Base-by-base conservation (phyloP, 352 stramenopile genomes). In the Globisporangium camurandrum region DNA sequence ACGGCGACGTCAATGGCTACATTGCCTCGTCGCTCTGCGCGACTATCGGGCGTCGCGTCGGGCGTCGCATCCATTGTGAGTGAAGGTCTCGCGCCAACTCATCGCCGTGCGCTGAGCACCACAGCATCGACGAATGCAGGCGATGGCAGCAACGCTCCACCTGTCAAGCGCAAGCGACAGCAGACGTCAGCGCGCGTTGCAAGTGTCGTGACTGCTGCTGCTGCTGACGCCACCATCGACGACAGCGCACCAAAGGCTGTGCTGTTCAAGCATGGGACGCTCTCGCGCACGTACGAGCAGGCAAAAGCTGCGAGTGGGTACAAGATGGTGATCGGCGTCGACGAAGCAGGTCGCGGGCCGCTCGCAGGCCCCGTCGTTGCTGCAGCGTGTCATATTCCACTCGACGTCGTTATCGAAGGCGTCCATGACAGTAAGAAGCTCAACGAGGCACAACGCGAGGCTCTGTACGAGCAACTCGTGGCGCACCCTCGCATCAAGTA, bases 371-470 rank as follows among this genome's bases (percentile, higher is more conserved):
- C 83, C 9, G 84, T 95, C 6, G 84, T 93, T 14, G 84, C 78
- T 1, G 83, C 74, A 0, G 82, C 78, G 24, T 93, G 79, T 44
- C 72, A 79, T 39, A 66, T 93, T 19, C 79, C 84, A 11, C 33
- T 75, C 31, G 65, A 91, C n/a, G 86, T 97, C 50, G 51, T 44
- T 24, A 77, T 98, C 36, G 54, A 71, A 0, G 94, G 92, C 31
- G 78, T 98, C 36, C 71, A 87, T 49, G 96, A 99, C 75, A 97
- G 84, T 57, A 99, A 99, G 65, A 90, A 95, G 71, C 84, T 98
- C 45, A 95, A 76, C 36, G 96, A 98, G 73, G 67, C 82, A n/a
- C 78, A 96, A 41, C 81, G 96, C 9, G 94, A 98, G 62, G 37
- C 53, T 54, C 68, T 98, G 14, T 98, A 91, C 53, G 69, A 95